phyloP scores from a whole-genome alignment of 2,329 filamentous ascomycete genomes.

The Xylariales sp. region DNA sequence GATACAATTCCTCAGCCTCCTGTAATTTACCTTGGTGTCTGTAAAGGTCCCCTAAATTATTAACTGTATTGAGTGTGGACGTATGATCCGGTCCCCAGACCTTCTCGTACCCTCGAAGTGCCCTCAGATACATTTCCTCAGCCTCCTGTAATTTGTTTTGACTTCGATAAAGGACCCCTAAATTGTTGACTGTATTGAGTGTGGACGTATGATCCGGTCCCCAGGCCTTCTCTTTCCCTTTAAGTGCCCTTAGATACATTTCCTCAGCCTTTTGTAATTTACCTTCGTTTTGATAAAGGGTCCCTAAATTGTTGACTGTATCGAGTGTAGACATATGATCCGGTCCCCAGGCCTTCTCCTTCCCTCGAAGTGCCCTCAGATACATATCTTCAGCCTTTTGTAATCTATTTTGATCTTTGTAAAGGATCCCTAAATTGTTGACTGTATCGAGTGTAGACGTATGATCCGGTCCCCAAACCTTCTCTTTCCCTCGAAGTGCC shows the following conservation, averaged over 20 bases:
- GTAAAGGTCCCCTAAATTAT: constrained; percentile 12
- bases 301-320: constrained; percentile 15
- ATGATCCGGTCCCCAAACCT: constrained; percentile 16
- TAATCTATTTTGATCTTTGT: constrained; percentile 14
- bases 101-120: constrained; percentile 1
- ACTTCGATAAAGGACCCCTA: constrained; percentile 16
- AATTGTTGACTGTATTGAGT: constrained; percentile 17
- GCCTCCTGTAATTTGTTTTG: constrained; percentile 16
- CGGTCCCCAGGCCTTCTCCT: constrained; percentile 6
- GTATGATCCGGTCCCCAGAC: constrained; percentile 13
- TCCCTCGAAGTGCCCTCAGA: background rate
- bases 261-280: constrained; percentile 5
- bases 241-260: constrained; percentile 9
- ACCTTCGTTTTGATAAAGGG: constrained; percentile 4
- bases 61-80: constrained; percentile 18
- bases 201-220: constrained; percentile 18
- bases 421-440: constrained; percentile 18
- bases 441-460: constrained; percentile 19
- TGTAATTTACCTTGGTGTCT: constrained; percentile 3
- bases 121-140: constrained; percentile 15
- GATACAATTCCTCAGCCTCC: background rate
- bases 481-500: constrained; percentile 11
- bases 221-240: constrained; percentile 12
- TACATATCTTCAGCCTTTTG: constrained; percentile 19
- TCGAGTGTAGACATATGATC: constrained; percentile 18